phyloP scores from a whole-genome alignment of 139 green algal genomes.

The Coelastrella sp. region DNA sequence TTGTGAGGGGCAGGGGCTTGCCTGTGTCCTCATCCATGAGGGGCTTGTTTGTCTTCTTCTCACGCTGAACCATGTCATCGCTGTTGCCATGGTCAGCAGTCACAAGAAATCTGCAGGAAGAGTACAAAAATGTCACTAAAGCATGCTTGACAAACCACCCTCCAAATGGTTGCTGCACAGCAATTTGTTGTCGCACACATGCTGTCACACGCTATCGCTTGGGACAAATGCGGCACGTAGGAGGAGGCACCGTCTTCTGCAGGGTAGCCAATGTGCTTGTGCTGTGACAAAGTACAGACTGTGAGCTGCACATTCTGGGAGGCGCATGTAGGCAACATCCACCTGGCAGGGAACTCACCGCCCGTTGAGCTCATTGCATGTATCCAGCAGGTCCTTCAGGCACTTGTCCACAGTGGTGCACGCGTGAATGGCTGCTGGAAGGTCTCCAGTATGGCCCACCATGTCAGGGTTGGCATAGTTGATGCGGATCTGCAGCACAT shows the following conservation, averaged over 20 bases:
- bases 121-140: background rate
- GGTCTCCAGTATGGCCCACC: constrained; percentile 90
- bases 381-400: constrained; percentile 82
- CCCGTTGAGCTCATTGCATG: constrained; percentile 50
- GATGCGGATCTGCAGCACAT: constrained; percentile 64
- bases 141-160: no score
- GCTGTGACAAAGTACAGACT: no score
- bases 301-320: background rate
- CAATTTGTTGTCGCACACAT: no score
- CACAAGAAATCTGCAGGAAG: constrained; percentile 82
- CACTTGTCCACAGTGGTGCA: constrained; percentile 84
- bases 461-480: constrained; percentile 93
- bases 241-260: no score
- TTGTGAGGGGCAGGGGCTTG: constrained; percentile 88
- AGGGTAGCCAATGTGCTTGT: no score
- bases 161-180: no score
- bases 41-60: constrained; percentile 87
- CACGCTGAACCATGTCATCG: constrained; percentile 97
- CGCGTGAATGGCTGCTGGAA: constrained; percentile 70
- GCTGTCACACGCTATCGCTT: no score
- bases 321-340: no score
- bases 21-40: constrained; percentile 66
- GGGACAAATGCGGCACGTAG: no score
- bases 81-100: constrained; percentile 96
- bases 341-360: constrained; percentile 25